phyloP scores from a whole-genome alignment of 1,284 basidiomycete genomes.

The Phylloporus sp. region DNA sequence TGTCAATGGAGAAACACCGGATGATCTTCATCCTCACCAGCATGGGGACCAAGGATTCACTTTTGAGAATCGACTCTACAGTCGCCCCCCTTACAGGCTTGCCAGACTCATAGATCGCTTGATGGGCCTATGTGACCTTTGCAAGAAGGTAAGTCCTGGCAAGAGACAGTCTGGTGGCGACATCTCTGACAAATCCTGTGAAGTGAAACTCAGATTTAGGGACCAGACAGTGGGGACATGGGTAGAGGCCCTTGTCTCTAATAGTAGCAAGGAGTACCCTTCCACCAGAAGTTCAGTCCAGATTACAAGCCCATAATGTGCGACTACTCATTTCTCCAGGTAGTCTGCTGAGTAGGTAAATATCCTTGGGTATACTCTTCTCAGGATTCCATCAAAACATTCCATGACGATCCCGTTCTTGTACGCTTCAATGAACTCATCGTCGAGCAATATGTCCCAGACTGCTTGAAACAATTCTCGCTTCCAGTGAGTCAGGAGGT shows the following conservation, averaged over 20 bases:
- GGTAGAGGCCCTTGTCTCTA: neutral
- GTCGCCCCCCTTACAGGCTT: neutral
- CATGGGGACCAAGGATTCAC: neutral
- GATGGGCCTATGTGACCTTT: neutral
- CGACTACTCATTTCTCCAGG: constrained; percentile 4
- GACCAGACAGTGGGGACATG: neutral
- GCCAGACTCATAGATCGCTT: neutral
- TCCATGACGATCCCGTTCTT: neutral
- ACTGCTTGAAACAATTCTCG: neutral
- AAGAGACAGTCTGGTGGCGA: neutral
- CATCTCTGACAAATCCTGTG: neutral
- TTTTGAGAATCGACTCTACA: neutral
- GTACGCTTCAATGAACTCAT: neutral
- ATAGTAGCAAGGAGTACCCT: neutral
- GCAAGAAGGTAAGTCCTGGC: neutral
- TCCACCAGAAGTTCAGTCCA: neutral
- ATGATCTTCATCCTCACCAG: neutral
- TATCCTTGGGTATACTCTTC: neutral
- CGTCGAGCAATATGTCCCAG: neutral
- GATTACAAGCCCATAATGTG: neutral
- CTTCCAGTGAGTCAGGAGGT: neutral
- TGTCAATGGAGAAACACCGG: no score
- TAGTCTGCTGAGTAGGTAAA: neutral
- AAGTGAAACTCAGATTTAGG: neutral
- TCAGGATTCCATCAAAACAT: neutral